Evolutionary conservation across 2,329 filamentous ascomycete genomes (phyloP).

Genomic region (Monilinia polystroma): DNA sequence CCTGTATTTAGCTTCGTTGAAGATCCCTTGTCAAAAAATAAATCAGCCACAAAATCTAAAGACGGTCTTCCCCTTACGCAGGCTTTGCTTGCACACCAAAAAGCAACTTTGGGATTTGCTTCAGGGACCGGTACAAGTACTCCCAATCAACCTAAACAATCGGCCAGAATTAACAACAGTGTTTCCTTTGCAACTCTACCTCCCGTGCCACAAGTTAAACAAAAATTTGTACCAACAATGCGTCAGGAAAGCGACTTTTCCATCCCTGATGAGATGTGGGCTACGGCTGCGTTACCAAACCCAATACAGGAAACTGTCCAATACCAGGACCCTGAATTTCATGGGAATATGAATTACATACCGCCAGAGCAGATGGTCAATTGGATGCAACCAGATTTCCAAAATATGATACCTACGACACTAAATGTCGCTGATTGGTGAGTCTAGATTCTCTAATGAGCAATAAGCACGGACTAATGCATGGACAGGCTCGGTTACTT

Average conservation of each 20-base stretch:
- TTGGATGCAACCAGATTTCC: conserved; percentile 12
- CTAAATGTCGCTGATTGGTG: conserved; percentile 16
- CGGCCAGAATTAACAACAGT: background rate
- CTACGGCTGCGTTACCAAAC: background rate
- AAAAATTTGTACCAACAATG: background rate
- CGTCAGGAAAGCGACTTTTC: background rate
- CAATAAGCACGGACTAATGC: background rate
- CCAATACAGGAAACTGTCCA: background rate
- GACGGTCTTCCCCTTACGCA: background rate
- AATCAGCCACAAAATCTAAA: background rate
- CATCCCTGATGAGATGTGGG: background rate
- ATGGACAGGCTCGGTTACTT: conserved; percentile 11
- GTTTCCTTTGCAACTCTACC: background rate
- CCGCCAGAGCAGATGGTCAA: background rate
- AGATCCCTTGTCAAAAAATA: background rate
- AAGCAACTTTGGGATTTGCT: background rate
- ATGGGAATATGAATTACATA: background rate
- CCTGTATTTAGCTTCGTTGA: background rate
- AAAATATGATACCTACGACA: conserved; percentile 12
- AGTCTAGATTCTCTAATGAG: background rate
- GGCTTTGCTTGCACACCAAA: conserved; percentile 9
- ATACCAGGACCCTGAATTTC: background rate
- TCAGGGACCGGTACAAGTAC: background rate
- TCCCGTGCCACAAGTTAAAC: background rate
- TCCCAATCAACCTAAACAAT: background rate